Conservation (phyloP, 768 basidiomycete species). For the Dictyophora rubrovolvata region DNA sequence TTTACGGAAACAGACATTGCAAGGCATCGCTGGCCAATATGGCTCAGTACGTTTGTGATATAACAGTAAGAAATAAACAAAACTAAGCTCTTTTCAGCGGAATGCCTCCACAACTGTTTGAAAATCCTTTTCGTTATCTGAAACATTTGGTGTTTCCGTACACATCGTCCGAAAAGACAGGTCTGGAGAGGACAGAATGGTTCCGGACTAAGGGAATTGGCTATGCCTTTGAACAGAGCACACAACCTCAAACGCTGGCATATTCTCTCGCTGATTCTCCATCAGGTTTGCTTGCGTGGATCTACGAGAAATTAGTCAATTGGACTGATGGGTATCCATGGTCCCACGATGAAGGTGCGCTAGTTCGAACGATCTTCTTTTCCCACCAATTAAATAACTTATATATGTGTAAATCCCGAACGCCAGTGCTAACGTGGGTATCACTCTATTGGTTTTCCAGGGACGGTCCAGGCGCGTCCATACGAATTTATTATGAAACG, state of each 20-base stretch:
- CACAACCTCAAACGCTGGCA: conserved; percentile 43
- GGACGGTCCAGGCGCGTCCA: conserved; percentile 45
- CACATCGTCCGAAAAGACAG: conserved; percentile 22
- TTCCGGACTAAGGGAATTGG: conserved; percentile 24
- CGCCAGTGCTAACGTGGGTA: conserved; percentile 47
- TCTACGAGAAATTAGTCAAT: conserved; percentile 31
- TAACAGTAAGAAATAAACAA: neutral
- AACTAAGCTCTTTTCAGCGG: conserved; percentile 15
- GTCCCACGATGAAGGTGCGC: conserved; percentile 46
- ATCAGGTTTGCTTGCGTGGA: conserved; percentile 41
- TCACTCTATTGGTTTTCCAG: conserved; percentile 52
- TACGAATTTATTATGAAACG: conserved; percentile 50
- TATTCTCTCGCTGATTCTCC: conserved; percentile 51
- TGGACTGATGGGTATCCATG: conserved; percentile 47
- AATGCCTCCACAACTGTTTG: conserved; percentile 15
- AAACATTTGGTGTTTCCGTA: conserved; percentile 20
- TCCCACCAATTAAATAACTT: neutral
- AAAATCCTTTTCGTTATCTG: conserved; percentile 22
- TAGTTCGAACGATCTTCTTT: neutral
- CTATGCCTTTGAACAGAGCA: conserved; percentile 30
- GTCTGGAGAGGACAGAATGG: conserved; percentile 13
- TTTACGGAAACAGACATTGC: conserved; percentile 23
- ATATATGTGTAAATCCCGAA: neutral
- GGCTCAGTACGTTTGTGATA: conserved; percentile 28
- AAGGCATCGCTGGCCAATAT: conserved; percentile 48